These are phyloP conservation scores for Termitomyces sp. DNA, from an alignment of 768 basidiomycete species.

Conservation along the genomic window DNA sequence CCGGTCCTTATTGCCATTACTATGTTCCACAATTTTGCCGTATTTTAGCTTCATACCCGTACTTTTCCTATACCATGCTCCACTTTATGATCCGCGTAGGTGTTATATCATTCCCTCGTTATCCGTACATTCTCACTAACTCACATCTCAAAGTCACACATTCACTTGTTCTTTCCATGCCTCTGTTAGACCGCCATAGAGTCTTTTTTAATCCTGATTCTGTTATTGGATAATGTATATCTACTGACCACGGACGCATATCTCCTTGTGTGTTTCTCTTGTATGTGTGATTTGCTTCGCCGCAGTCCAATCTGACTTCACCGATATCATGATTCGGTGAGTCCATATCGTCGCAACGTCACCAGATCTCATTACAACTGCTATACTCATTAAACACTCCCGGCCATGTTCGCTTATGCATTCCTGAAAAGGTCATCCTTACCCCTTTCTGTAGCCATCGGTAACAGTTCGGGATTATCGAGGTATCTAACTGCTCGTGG, in stretches of 20 bases:
- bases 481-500: neutral
- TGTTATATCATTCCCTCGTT: neutral
- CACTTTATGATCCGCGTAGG: conserved; percentile 15
- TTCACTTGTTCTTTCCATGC: conserved; percentile 8
- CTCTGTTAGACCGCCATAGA: conserved; percentile 17
- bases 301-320: neutral
- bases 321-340: neutral
- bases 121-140: conserved; percentile 2
- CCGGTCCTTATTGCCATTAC: conserved; percentile 4
- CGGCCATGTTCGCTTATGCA: conserved; percentile 2
- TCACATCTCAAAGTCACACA: conserved; percentile 1
- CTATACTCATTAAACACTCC: conserved; percentile 6
- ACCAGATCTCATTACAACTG: conserved; percentile 8
- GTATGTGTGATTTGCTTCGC: conserved; percentile 1
- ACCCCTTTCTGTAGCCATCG: neutral
- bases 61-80: conserved; percentile 32
- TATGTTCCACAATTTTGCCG: conserved; percentile 2
- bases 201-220: conserved; percentile 23
- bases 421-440: neutral
- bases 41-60: conserved; percentile 27
- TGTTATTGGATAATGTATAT: conserved; percentile 34
- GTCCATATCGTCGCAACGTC: conserved; percentile 5
- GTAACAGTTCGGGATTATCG: conserved; percentile 8
- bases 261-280: conserved; percentile 1
- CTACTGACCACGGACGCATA: conserved; percentile 6